phyloP scores from a whole-genome alignment of 331 rosid genomes.

The Malus hybrid region DNA sequence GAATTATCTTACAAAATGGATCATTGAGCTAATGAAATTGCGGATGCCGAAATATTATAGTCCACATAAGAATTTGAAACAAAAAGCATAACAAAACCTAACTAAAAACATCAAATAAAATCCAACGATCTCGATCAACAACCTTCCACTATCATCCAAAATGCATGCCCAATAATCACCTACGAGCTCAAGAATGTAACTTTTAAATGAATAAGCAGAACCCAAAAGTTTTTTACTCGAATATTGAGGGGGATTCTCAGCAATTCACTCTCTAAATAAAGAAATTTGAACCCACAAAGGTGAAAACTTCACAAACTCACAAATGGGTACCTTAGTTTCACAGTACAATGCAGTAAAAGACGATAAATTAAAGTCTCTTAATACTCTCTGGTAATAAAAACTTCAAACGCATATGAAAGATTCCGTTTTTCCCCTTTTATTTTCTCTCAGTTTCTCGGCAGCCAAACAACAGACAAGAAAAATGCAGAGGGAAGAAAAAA shows the following conservation, averaged over 20 bases:
- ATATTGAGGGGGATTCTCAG: neutral
- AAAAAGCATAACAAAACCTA: neutral
- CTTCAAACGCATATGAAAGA: neutral
- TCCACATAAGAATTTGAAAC: neutral
- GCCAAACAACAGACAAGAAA: neutral
- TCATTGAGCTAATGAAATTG: neutral
- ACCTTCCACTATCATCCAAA: neutral
- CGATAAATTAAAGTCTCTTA: neutral
- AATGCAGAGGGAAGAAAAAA: neutral
- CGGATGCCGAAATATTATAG: neutral
- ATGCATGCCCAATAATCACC: neutral
- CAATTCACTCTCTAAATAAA: neutral
- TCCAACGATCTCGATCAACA: neutral
- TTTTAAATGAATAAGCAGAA: neutral
- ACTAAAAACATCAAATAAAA: neutral
- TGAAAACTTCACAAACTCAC: conserved; percentile 6
- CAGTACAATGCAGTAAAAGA: neutral
- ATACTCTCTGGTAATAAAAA: neutral
- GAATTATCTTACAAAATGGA: neutral
- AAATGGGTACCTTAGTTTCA: conserved; percentile 9
- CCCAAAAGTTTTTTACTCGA: neutral
- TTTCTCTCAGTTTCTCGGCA: conserved; percentile 4
- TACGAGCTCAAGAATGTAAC: neutral
- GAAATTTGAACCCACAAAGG: conserved; percentile 17
- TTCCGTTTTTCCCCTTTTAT: neutral